Base-by-base conservation (phyloP, 2,329 filamentous ascomycete species). In the Trichoderma atrobrunneum region DNA sequence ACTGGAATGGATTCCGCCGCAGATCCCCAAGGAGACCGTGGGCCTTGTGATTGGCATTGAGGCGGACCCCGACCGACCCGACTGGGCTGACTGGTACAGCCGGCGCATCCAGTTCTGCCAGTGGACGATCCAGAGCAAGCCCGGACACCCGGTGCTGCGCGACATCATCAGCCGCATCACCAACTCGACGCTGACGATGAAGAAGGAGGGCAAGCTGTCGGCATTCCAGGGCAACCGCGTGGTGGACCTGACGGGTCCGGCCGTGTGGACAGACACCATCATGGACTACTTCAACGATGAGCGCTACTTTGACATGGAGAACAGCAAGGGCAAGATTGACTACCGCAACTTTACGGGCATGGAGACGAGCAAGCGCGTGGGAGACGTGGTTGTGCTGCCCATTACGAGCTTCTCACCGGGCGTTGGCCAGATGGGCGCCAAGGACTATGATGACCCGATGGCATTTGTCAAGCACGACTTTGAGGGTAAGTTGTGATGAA, bases 371-470 rank as follows among this genome's bases (percentile, higher is more conserved):
- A 97, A 93, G 84, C 95, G 94, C 79, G 91, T 98, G 21, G 96
- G 96, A 60, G 96, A 99, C 81, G 94, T 98, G 3, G 90, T 98
- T 67, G 91, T 99, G 16, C 84, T 99, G 73, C 96, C 96, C 30
- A 98, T 99, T 78, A 99, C 96, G 7, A 95, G 94, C 82, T 99
- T 99, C 85, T 97, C 94, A 78, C 96, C 96, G 0, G 96, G 96
- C 30, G 94, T 98, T 59, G 89, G 91, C 76, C 94, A 97, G 80
- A 98, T 98, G 94, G 93, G 93, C 14, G 93, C 96, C 60, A 91
- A 91, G 78, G 94, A 97, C 74, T 87, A 91, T 56, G 94, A 98
- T 76, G 92, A 98, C 80, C 94, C 94, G 1, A 95, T 97, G 93
- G 96, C 96, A 2, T 98, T 97, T 85, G 96, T 99, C 73, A 95